phyloP scores from a whole-genome alignment of 2,329 filamentous ascomycete species.

The Fusarium brachygibbosum region DNA sequence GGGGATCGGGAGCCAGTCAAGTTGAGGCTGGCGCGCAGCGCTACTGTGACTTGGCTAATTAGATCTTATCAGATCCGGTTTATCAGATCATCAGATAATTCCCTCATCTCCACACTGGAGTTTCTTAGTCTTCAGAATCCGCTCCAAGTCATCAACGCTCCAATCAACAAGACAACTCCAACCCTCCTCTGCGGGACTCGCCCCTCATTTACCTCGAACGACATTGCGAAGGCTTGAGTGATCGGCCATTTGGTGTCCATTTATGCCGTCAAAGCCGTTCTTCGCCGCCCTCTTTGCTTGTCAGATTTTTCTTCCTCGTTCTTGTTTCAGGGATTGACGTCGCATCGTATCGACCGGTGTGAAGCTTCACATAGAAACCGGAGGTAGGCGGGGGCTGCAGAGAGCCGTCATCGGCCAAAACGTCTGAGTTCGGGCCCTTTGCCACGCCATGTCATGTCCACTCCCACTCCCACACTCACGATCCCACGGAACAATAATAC shows the following conservation, averaged over 20 bases:
- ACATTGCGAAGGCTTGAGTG: conserved; percentile 23
- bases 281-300: conserved; percentile 17
- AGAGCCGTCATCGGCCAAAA: conserved; percentile 43
- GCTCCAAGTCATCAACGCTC: conserved; percentile 20
- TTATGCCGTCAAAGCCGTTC: conserved; percentile 28
- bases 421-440: conserved; percentile 21
- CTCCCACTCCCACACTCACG: conserved; percentile 9
- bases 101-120: conserved; percentile 55
- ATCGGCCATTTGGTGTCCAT: conserved; percentile 38
- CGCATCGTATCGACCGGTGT: conserved; percentile 24
- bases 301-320: conserved; percentile 26
- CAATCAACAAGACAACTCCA: conserved; percentile 30
- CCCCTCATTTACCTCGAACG: conserved; percentile 33
- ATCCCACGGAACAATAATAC: conserved; percentile 26
- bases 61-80: conserved; percentile 61
- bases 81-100: conserved; percentile 71
- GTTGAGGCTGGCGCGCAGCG: conserved; percentile 37
- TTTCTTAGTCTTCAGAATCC: conserved; percentile 19
- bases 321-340: conserved; percentile 24
- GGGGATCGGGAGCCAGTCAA: conserved; percentile 43
- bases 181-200: conserved; percentile 26
- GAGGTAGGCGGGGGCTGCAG: conserved; percentile 12
- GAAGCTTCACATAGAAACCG: conserved; percentile 2
- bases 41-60: conserved; percentile 44
- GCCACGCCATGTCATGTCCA: conserved; percentile 5